Evolutionary conservation across 1,284 basidiomycete species (phyloP).

Genomic region (Irpex rosettiformis): DNA sequence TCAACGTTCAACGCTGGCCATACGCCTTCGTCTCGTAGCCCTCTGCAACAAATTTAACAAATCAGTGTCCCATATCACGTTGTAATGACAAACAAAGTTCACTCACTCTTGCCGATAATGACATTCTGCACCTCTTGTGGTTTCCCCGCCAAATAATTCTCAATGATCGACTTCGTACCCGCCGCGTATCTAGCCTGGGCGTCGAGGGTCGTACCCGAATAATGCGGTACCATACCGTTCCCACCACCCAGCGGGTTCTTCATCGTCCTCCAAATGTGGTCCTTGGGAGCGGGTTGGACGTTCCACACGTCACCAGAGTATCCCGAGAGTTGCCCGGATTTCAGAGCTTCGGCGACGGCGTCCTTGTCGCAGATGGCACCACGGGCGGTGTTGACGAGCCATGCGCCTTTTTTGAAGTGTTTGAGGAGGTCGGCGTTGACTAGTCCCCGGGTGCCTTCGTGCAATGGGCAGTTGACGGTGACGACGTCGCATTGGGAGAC

Average conservation of each 20-base stretch:
- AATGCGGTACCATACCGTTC: slow-evolving; percentile 87
- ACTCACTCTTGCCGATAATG: slow-evolving; percentile 41
- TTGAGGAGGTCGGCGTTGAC: slow-evolving; percentile 78
- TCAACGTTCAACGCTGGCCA: slow-evolving; percentile 14
- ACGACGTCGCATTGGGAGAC: slow-evolving; percentile 76
- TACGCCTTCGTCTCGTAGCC: slow-evolving; percentile 20
- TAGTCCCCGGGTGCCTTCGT: slow-evolving; percentile 79
- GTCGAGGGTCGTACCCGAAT: slow-evolving; percentile 88
- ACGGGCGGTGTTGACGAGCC: slow-evolving; percentile 22
- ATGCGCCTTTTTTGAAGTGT: slow-evolving; percentile 75
- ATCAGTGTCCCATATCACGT: neutral
- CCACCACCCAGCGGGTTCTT: slow-evolving; percentile 80
- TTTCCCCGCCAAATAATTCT: slow-evolving; percentile 70
- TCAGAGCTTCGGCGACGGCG: slow-evolving; percentile 18
- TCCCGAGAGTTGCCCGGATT: slow-evolving; percentile 65
- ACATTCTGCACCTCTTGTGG: slow-evolving; percentile 78
- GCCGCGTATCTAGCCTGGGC: slow-evolving; percentile 88
- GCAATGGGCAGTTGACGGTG: slow-evolving; percentile 86
- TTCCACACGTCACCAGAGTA: slow-evolving; percentile 76
- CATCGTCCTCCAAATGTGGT: slow-evolving; percentile 85
- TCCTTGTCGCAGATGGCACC: slow-evolving; percentile 22
- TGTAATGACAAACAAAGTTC: neutral
- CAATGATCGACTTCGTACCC: slow-evolving; percentile 79
- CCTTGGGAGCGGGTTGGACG: slow-evolving; percentile 80
- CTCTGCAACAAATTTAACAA: slow-evolving; percentile 5